Percentiles rank a stretch among this genome's conserved stretches.
Evolutionary conservation across 805 yeast species (phyloP).

Genomic region (Candida awuae): DNA sequence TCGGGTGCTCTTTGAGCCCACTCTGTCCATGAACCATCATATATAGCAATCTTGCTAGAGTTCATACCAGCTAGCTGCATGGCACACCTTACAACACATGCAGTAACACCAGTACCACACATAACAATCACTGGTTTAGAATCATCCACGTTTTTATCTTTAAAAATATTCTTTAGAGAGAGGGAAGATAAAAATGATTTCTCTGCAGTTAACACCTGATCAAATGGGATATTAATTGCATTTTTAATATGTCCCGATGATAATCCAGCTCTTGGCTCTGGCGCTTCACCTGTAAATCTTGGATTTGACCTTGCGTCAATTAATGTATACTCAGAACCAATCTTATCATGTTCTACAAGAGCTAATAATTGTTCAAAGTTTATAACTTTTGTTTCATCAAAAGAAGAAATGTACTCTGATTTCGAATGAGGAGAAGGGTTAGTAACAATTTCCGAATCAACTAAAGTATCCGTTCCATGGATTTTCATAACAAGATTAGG

Average conservation of each 20-base stretch:
- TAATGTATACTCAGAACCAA: constrained; percentile 41
- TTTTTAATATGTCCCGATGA: constrained; percentile 88
- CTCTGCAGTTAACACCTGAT: constrained; percentile 44
- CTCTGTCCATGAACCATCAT: constrained; percentile 89
- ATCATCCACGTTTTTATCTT: constrained; percentile 31
- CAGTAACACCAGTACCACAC: constrained; percentile 98
- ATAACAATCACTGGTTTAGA: constrained; percentile 68
- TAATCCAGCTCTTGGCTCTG: constrained; percentile 86
- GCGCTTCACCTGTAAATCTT: constrained; percentile 69
- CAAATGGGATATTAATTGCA: constrained; percentile 68
- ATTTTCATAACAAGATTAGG: constrained; percentile 20
- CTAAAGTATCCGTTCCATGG: constrained; percentile 19
- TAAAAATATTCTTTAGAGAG: constrained; percentile 42
- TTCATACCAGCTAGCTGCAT: constrained; percentile 45
- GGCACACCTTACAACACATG: constrained; percentile 78
- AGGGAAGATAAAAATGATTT: constrained; percentile 40
- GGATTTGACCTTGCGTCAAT: constrained; percentile 78
- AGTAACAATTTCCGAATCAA: constrained; percentile 15
- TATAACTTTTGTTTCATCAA: constrained; percentile 45
- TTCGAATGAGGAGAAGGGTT: constrained; percentile 19
- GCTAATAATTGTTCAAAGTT: constrained; percentile 58
- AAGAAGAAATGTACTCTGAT: constrained; percentile 30
- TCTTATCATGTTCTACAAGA: constrained; percentile 42
- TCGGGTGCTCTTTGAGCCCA: constrained; percentile 71
- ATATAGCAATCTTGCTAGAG: constrained; percentile 43